These are phyloP conservation scores for Coprinopsis sp. DNA, from an alignment of 768 basidiomycete species.

Conservation along the genomic window DNA sequence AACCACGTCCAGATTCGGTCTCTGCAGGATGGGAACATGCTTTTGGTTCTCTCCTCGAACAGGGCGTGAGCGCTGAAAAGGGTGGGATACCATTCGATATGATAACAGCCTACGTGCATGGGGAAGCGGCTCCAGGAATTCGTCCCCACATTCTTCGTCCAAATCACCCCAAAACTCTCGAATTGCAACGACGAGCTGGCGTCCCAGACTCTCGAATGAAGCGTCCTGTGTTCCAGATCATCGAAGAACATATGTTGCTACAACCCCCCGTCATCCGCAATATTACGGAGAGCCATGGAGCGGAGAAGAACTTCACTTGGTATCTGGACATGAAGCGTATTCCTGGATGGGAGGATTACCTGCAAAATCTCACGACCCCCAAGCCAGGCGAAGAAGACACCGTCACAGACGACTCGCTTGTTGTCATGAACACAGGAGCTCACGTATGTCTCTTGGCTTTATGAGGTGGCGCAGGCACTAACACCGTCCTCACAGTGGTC, in stretches of 20 bases:
- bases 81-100: conserved; percentile 6
- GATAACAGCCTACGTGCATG: not conserved
- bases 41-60: conserved; percentile 8
- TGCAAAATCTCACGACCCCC: conserved; percentile 7
- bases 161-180: conserved; percentile 9
- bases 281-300: conserved; percentile 8
- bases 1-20: not conserved
- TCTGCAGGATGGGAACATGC: not conserved
- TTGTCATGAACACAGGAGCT: conserved; percentile 11
- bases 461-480: not conserved
- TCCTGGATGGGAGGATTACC: conserved; percentile 13
- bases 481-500: conserved; percentile 11
- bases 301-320: conserved; percentile 8
- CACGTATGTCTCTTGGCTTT: conserved; percentile 6
- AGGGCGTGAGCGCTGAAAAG: too few relatives aligned
- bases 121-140: not conserved
- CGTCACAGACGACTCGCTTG: conserved; percentile 11
- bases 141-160: conserved; percentile 5
- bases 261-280: conserved; percentile 7
- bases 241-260: conserved; percentile 14
- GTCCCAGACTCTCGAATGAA: conserved; percentile 11
- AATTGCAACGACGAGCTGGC: conserved; percentile 9
- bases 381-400: conserved; percentile 9
- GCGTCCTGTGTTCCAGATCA: conserved; percentile 10
- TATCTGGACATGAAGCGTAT: conserved; percentile 8